Conservation (phyloP, 73 alveolate genomes). For the Durusdinium trenchii region DNA sequence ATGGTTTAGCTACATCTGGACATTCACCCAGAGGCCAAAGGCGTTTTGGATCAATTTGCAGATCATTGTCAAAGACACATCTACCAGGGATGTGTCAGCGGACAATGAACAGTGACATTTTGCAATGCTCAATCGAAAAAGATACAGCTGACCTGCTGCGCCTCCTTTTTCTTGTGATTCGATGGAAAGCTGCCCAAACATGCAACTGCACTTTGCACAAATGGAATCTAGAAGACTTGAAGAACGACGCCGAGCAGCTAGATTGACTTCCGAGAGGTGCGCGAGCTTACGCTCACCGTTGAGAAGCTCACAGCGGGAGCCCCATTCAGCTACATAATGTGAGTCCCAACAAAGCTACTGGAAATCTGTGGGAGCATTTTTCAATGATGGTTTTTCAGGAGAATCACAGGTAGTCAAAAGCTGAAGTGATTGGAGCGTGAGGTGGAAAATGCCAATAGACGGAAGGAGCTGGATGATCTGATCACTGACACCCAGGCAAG, state of each 20-base stretch:
- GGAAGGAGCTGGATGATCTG: constrained; percentile 78
- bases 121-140: too few species aligned
- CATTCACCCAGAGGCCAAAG: not conserved
- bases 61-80: too few species aligned
- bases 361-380: not conserved
- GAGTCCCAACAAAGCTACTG: not conserved
- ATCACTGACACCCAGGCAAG: constrained; percentile 91
- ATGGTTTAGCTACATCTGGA: not conserved
- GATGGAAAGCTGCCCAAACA: too few species aligned
- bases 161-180: too few species aligned
- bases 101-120: too few species aligned
- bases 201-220: too few species aligned
- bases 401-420: not conserved
- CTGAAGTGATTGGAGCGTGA: not conserved
- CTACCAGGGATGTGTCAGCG: too few species aligned
- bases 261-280: too few species aligned
- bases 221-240: too few species aligned
- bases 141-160: too few species aligned
- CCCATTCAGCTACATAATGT: not conserved
- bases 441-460: constrained; percentile 89
- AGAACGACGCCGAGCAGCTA: too few species aligned
- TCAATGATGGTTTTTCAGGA: not conserved
- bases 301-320: constrained; percentile 97
- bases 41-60: not conserved
- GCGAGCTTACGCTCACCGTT: constrained; percentile 90